A percentile compares a stretch with the other conserved stretches of the same genome.
phyloP scores from a whole-genome alignment of 345 rosid species.

The Alliaria petiolata region DNA sequence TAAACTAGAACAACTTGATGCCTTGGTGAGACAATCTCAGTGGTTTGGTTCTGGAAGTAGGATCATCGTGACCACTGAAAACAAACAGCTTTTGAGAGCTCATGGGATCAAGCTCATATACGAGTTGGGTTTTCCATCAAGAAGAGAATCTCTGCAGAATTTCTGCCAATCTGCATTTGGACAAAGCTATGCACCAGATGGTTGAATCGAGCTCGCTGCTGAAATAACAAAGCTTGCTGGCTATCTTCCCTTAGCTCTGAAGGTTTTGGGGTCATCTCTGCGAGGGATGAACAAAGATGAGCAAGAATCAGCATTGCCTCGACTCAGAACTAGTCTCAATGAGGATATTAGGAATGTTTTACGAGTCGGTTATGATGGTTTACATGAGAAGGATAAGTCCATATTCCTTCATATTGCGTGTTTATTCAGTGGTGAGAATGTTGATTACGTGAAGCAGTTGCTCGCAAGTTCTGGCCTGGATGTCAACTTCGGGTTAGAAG shows the following conservation, averaged over 20 bases:
- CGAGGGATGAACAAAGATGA: neutral
- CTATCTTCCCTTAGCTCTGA: constrained; percentile 39
- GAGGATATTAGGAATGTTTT: constrained; percentile 15
- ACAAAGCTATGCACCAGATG: neutral
- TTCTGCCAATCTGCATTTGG: constrained; percentile 20
- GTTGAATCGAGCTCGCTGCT: neutral
- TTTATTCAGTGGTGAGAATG: constrained; percentile 17
- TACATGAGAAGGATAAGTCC: constrained; percentile 15
- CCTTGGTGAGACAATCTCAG: constrained; percentile 36
- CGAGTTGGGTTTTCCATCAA: constrained; percentile 3
- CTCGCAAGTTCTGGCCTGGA: constrained; percentile 1
- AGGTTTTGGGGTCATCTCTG: constrained; percentile 32
- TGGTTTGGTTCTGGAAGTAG: constrained; percentile 51
- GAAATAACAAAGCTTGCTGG: constrained; percentile 14
- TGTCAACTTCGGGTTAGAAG: constrained; percentile 6
- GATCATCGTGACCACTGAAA: constrained; percentile 57
- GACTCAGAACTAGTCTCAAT: constrained; percentile 11
- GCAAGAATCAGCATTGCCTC: constrained; percentile 18
- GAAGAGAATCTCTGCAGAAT: constrained; percentile 14
- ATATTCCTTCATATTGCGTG: constrained; percentile 41
- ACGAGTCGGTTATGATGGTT: constrained; percentile 28
- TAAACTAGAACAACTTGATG: constrained; percentile 39
- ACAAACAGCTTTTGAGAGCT: constrained; percentile 23
- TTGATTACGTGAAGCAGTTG: neutral
- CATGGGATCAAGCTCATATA: constrained; percentile 3